These are phyloP conservation scores for Coemansia sp. DNA, from an alignment of 192 early-diverging fungal species.

Conservation along the genomic window DNA sequence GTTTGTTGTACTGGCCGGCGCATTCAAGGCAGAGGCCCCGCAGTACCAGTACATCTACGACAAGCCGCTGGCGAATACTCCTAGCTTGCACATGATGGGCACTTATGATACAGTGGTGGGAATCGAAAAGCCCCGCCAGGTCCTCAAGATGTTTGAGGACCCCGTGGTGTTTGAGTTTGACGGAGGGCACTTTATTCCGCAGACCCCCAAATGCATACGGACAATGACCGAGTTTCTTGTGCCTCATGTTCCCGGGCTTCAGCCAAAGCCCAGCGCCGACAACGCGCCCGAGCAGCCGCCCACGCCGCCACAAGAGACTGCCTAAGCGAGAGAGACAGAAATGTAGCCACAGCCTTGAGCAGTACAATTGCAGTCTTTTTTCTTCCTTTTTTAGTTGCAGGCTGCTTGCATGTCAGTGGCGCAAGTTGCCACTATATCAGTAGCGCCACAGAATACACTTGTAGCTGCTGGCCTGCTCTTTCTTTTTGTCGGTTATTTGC, in stretches of 20 bases:
- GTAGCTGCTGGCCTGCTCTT: neutral
- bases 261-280: neutral
- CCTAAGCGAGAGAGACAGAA: neutral
- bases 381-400: neutral
- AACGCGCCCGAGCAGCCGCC: neutral
- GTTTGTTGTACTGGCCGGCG: slow-evolving; percentile 43
- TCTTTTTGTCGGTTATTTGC: neutral
- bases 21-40: slow-evolving; percentile 25
- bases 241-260: slow-evolving; percentile 36
- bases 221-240: slow-evolving; percentile 29
- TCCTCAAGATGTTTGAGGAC: slow-evolving; percentile 15
- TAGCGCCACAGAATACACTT: slow-evolving; percentile 7
- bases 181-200: slow-evolving; percentile 53
- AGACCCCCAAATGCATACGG: slow-evolving; percentile 35
- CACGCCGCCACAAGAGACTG: slow-evolving; percentile 6
- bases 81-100: slow-evolving; percentile 45
- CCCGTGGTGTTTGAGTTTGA: slow-evolving; percentile 48
- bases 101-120: slow-evolving; percentile 43
- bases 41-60: slow-evolving; percentile 28
- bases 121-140: slow-evolving; percentile 16
- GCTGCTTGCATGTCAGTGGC: slow-evolving; percentile 6
- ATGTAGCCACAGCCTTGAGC: neutral
- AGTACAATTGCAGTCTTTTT: neutral
- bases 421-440: slow-evolving; percentile 6
- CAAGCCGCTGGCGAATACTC: slow-evolving; percentile 3